phyloP scores from a whole-genome alignment of 2,329 filamentous ascomycete species.

The Aspergillus persii region DNA sequence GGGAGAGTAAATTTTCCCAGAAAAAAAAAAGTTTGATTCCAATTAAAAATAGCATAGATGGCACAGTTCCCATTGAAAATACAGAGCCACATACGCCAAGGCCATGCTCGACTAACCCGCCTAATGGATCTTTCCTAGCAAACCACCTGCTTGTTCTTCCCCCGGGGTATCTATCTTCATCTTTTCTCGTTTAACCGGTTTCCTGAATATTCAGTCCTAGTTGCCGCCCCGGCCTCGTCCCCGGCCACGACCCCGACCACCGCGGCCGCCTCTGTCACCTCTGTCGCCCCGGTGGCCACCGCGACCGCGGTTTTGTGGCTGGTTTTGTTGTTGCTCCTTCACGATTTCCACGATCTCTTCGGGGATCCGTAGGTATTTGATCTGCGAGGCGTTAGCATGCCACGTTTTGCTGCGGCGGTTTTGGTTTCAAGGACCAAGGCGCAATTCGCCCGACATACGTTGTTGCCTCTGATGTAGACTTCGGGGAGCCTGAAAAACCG shows the following conservation, averaged over 20 bases:
- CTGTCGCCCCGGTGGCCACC: slow-evolving; percentile 35
- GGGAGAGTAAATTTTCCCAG: neutral
- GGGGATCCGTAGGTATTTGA: slow-evolving; percentile 95
- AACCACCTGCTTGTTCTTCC: slow-evolving; percentile 25
- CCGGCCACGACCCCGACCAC: slow-evolving; percentile 45
- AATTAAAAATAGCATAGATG: slow-evolving; percentile 14
- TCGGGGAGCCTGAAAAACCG: slow-evolving; percentile 90
- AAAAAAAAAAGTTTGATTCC: neutral
- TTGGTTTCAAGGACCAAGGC: neutral
- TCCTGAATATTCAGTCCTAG: slow-evolving; percentile 14
- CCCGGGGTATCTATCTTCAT: slow-evolving; percentile 37
- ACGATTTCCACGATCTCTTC: slow-evolving; percentile 95
- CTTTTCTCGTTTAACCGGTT: slow-evolving; percentile 17
- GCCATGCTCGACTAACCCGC: slow-evolving; percentile 38
- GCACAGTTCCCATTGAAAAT: slow-evolving; percentile 29
- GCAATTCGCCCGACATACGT: slow-evolving; percentile 58
- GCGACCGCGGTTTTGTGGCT: slow-evolving; percentile 46
- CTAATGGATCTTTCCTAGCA: slow-evolving; percentile 27
- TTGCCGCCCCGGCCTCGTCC: slow-evolving; percentile 42
- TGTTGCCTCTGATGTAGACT: slow-evolving; percentile 96
- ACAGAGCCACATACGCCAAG: slow-evolving; percentile 41
- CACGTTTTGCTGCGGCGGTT: neutral
- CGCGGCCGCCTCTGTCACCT: slow-evolving; percentile 41
- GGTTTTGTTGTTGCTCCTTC: slow-evolving; percentile 83
- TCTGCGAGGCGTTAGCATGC: slow-evolving; percentile 54